Evolutionary conservation across 176 grass and related monocot genomes (phyloP).

Genomic region (Phoenix roebelenii): DNA sequence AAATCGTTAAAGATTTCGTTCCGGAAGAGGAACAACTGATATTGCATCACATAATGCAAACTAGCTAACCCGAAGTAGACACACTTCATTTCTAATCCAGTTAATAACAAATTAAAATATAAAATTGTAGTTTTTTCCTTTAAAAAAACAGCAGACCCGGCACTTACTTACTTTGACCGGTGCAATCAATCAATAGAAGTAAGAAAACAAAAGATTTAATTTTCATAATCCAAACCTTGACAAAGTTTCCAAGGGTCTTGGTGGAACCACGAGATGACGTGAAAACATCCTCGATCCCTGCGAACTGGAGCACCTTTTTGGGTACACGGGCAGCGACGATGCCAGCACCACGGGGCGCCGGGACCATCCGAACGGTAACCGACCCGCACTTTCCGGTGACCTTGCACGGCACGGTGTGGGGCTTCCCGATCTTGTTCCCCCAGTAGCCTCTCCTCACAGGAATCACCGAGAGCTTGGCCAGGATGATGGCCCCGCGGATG

Average conservation of each 20-base stretch:
- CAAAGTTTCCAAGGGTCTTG: slow-evolving; percentile 80
- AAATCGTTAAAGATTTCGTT: no score
- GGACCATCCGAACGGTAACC: slow-evolving; percentile 80
- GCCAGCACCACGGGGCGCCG: slow-evolving; percentile 55
- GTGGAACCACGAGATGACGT: slow-evolving; percentile 68
- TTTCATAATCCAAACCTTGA: slow-evolving; percentile 39
- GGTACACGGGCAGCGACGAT: slow-evolving; percentile 66
- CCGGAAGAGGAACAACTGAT: no score
- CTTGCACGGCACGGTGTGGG: slow-evolving; percentile 86
- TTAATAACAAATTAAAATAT: no score
- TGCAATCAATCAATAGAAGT: not conserved
- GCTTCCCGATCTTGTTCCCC: slow-evolving; percentile 82
- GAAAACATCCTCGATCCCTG: slow-evolving; percentile 73
- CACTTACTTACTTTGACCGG: no score
- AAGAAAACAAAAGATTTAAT: not conserved
- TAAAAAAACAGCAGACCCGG: no score
- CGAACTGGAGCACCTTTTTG: slow-evolving; percentile 84
- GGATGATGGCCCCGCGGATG: slow-evolving; percentile 80
- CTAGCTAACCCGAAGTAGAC: no score
- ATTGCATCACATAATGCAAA: no score
- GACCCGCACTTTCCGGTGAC: slow-evolving; percentile 84
- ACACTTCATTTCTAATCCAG: no score
- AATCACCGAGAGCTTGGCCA: slow-evolving; percentile 73
- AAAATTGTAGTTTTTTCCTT: no score
- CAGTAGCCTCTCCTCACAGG: slow-evolving; percentile 75